These are phyloP conservation scores for Ophiorrhiza pumila DNA, from an alignment of 257 asterid species.

Conservation along the genomic window DNA sequence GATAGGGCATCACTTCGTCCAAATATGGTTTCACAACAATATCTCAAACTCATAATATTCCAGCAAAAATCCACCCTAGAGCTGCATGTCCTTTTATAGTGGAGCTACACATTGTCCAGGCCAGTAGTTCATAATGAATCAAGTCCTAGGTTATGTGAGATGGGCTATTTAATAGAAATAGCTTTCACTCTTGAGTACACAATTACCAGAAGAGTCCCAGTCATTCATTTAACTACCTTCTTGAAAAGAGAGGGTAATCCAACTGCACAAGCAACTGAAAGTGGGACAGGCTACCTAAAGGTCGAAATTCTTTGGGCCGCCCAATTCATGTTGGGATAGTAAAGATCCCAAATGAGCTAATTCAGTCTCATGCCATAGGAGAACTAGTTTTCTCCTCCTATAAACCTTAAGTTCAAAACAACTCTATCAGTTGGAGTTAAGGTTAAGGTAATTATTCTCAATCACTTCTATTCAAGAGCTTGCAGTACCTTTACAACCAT, in stretches of 20 bases:
- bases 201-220: not conserved
- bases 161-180: not conserved
- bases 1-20: not conserved
- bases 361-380: not conserved
- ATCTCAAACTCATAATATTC: not conserved
- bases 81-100: not conserved
- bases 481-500: constrained; percentile 66
- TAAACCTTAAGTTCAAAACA: not conserved
- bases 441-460: not conserved
- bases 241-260: not conserved
- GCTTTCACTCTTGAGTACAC: not conserved
- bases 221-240: not conserved
- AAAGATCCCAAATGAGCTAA: not conserved
- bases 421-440: not conserved
- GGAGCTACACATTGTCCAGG: not conserved
- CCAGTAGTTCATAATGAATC: not conserved
- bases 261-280: not conserved
- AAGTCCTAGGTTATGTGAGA: not conserved
- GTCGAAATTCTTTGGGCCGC: not conserved
- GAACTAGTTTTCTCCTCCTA: not conserved
- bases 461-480: not conserved
- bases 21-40: not conserved
- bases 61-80: not conserved
- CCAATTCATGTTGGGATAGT: not conserved
- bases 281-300: not conserved